Conservation (phyloP, 805 yeast genomes). For the Alloascoidea hylecoeti region DNA sequence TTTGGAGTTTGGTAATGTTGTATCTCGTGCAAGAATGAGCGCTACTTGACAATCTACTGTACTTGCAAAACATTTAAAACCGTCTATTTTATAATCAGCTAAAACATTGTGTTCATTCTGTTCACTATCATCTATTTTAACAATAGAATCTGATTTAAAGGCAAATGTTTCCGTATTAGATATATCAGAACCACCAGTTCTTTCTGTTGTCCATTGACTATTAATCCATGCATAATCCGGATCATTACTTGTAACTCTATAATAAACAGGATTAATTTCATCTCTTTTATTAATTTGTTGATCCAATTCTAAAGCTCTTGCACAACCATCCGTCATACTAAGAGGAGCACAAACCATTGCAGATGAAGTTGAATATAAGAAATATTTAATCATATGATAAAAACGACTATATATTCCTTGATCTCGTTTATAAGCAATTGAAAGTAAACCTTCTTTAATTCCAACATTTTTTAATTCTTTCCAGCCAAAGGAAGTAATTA, state of each 20-base stretch:
- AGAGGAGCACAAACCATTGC: conserved; percentile 16
- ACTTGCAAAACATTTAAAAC: conserved; percentile 18
- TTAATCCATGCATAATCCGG: conserved; percentile 15
- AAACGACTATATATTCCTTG: conserved; percentile 12
- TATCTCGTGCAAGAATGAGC: conserved; percentile 14
- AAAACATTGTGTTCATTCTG: conserved; percentile 1
- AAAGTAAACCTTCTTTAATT: conserved; percentile 10
- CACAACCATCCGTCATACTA: conserved; percentile 19
- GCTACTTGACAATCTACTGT: conserved; percentile 17
- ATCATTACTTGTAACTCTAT: conserved; percentile 12
- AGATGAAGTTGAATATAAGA: conserved; percentile 14
- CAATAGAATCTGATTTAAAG: too few species aligned
- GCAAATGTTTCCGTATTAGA: conserved; percentile 16
- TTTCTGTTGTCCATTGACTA: conserved; percentile 20
- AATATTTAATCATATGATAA: conserved; percentile 12
- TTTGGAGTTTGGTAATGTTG: too few species aligned
- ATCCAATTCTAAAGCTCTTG: conserved; percentile 12
- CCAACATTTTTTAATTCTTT: conserved; percentile 11
- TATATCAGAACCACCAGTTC: conserved; percentile 18
- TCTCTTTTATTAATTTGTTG: conserved; percentile 8
- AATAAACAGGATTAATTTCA: too few species aligned
- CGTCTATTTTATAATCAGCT: conserved; percentile 12
- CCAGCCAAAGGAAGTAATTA: conserved; percentile 17
- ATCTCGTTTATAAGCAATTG: conserved; percentile 14
- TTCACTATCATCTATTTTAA: too few species aligned